Percentiles rank a stretch among this genome's conserved stretches.
Conservation (phyloP, 108 stramenopile genomes). For the Chaetoceros tenuissimus region DNA sequence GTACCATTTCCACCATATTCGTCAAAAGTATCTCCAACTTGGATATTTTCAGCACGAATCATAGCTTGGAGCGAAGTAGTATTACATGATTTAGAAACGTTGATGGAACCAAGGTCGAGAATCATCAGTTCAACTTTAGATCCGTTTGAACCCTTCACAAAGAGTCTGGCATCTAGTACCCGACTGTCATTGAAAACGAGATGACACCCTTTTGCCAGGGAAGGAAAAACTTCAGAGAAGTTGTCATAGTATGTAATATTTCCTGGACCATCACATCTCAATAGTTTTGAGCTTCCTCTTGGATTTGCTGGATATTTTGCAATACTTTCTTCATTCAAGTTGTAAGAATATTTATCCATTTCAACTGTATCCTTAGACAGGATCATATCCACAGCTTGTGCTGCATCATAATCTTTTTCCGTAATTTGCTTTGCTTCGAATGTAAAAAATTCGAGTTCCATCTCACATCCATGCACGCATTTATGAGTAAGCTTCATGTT, state of each 20-base stretch:
- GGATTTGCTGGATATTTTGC: conserved; percentile 38
- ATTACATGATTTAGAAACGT: neutral
- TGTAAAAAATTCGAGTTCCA: conserved; percentile 25
- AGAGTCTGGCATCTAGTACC: conserved; percentile 33
- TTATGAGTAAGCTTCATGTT: conserved; percentile 28
- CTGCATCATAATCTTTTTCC: conserved; percentile 32
- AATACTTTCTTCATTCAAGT: conserved; percentile 22
- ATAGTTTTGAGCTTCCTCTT: conserved; percentile 26
- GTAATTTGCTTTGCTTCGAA: conserved; percentile 34
- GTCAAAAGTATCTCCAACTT: conserved; percentile 13
- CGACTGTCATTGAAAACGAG: conserved; percentile 38
- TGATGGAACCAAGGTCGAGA: conserved; percentile 15
- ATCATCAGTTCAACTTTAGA: conserved; percentile 31
- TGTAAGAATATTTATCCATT: conserved; percentile 29
- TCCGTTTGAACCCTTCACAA: neutral
- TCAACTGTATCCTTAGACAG: conserved; percentile 11
- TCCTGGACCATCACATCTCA: conserved; percentile 19
- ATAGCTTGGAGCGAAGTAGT: conserved; percentile 12
- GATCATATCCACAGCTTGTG: conserved; percentile 14
- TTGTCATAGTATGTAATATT: conserved; percentile 19
- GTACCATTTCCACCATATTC: conserved; percentile 9
- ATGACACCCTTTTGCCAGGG: conserved; percentile 11
- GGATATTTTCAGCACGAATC: conserved; percentile 13
- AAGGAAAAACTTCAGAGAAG: conserved; percentile 19
- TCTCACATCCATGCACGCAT: conserved; percentile 30